Evolutionary conservation across 352 stramenopile species (phyloP).

Genomic region (Pythium brachiatum): DNA sequence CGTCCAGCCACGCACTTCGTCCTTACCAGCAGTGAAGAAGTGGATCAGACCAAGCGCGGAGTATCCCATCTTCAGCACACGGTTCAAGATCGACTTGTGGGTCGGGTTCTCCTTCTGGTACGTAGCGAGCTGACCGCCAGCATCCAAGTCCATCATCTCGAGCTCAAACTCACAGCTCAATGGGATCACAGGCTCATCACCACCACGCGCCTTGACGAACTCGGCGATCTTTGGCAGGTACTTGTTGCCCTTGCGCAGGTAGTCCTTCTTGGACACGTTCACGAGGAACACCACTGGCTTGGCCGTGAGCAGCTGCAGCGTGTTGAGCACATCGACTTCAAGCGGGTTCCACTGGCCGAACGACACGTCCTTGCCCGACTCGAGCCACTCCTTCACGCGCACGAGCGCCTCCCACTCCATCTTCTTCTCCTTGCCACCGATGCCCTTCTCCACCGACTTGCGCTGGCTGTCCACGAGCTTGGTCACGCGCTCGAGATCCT

Average conservation of each 20-base stretch:
- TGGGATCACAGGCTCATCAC: conserved; percentile 94
- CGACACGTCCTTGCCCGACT: conserved; percentile 87
- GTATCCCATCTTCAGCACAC: conserved; percentile 98
- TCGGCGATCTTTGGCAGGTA: conserved; percentile 97
- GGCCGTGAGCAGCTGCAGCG: conserved; percentile 90
- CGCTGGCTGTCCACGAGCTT: conserved; percentile 74
- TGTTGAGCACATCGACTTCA: conserved; percentile 91
- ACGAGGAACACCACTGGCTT: conserved; percentile 98
- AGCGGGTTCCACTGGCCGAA: conserved; percentile 88
- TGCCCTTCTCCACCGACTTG: conserved; percentile 86
- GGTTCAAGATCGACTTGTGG: conserved; percentile 92
- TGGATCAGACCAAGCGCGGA: conserved; percentile 97
- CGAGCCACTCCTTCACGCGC: conserved; percentile 80
- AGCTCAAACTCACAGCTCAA: conserved; percentile 99
- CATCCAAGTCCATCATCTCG: conserved; percentile 86
- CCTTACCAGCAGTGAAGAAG: conserved; percentile 99
- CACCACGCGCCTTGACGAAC: conserved; percentile 95
- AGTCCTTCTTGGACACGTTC: conserved; percentile 99
- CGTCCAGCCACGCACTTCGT: conserved; percentile 99
- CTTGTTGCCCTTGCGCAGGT: conserved; percentile 98
- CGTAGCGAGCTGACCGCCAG: conserved; percentile 43
- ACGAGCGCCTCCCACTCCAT: conserved; percentile 87
- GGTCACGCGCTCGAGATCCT: conserved; percentile 92
- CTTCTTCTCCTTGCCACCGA: conserved; percentile 96
- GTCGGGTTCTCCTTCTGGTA: conserved; percentile 85